Evolutionary conservation across 352 stramenopile genomes (phyloP).

Genomic region (Elongisporangium senticosum): DNA sequence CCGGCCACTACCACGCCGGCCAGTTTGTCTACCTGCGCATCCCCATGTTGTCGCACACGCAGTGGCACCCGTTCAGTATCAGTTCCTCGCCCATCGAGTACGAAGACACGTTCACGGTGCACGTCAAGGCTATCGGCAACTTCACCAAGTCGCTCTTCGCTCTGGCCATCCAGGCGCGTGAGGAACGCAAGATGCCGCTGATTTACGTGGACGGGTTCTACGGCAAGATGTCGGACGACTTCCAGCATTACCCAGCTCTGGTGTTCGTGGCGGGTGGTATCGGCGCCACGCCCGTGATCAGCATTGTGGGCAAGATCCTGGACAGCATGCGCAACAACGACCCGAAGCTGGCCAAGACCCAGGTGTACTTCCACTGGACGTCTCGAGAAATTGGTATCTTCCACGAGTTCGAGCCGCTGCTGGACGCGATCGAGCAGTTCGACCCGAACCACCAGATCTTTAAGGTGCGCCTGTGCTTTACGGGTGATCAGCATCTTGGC

Average conservation of each 20-base stretch:
- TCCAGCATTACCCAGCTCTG: conserved; percentile 75
- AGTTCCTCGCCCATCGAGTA: conserved; percentile 81
- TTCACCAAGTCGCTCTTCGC: conserved; percentile 75
- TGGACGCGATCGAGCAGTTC: conserved; percentile 72
- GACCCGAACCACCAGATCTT: conserved; percentile 63
- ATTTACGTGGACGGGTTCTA: conserved; percentile 84
- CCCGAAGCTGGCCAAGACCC: conserved; percentile 53
- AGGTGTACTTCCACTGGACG: conserved; percentile 84
- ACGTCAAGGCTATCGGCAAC: conserved; percentile 74
- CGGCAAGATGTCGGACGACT: conserved; percentile 79
- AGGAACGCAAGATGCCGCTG: conserved; percentile 74
- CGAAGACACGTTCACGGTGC: conserved; percentile 79
- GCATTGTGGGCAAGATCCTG: conserved; percentile 82
- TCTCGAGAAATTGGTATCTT: conserved; percentile 80
- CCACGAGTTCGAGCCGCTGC: conserved; percentile 78
- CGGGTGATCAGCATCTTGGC: conserved; percentile 71
- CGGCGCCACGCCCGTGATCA: conserved; percentile 85
- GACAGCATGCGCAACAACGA: conserved; percentile 79
- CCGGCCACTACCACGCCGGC: conserved; percentile 74
- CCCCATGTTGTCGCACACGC: conserved; percentile 58
- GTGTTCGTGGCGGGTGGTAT: conserved; percentile 84
- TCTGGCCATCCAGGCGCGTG: conserved; percentile 65
- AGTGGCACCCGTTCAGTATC: conserved; percentile 87
- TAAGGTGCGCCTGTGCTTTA: conserved; percentile 73
- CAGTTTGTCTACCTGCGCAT: conserved; percentile 79